A percentile compares a stretch with the other conserved stretches of the same genome.
Conservation (phyloP, 208 protist species). For the Wallacemonas sp. region DNA sequence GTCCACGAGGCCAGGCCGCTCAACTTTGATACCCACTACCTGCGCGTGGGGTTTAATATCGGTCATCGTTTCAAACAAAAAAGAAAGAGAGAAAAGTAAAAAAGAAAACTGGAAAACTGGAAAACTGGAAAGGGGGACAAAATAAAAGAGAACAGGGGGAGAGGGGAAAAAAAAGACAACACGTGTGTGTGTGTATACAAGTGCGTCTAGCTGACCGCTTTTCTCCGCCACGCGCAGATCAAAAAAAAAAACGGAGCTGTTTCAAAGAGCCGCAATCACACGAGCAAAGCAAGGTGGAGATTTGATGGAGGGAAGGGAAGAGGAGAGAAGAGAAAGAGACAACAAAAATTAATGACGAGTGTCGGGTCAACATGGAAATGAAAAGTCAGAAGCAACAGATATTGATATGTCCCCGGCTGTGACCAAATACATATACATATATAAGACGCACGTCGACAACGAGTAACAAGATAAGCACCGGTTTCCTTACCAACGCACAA, state of each 20-base stretch:
- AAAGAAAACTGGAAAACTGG: conserved; percentile 4
- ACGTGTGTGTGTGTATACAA: neutral
- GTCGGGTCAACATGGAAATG: too few relatives aligned
- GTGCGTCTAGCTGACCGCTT: neutral
- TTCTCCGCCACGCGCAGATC: too few relatives aligned
- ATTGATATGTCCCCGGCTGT: too few relatives aligned
- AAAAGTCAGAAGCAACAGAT: too few relatives aligned
- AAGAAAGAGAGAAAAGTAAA: neutral
- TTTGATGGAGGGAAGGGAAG: neutral
- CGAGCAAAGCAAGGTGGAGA: neutral
- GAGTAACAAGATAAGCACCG: too few relatives aligned
- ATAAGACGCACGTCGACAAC: too few relatives aligned
- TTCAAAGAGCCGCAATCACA: too few relatives aligned
- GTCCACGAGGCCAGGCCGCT: neutral
- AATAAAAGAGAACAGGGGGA: conserved; percentile 2
- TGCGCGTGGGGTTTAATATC: neutral
- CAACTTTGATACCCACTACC: neutral
- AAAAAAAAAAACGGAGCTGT: too few relatives aligned
- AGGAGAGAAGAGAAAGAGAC: conserved; percentile 8
- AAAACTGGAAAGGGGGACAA: conserved; percentile 6
- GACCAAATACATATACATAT: too few relatives aligned
- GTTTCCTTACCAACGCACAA: too few relatives aligned
- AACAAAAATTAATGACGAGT: neutral
- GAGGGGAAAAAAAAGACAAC: conserved; percentile 1
- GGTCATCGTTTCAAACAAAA: too few relatives aligned